Evolutionary conservation across 441 rosid genomes (phyloP).

Genomic region (Theobroma grandiflorum): DNA sequence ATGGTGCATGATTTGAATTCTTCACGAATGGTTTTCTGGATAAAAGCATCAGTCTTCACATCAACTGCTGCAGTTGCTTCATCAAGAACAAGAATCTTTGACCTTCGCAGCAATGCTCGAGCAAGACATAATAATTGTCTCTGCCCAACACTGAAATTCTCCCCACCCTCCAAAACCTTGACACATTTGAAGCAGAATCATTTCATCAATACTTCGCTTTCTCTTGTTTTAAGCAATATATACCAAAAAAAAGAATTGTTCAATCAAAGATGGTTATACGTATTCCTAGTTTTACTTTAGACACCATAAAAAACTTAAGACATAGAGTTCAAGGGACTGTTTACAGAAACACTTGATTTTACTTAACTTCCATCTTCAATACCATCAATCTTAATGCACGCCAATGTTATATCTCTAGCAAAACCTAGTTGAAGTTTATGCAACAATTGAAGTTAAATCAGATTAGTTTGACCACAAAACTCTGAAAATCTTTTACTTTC

Average conservation of each 20-base stretch:
- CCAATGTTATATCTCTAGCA: background rate
- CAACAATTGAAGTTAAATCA: background rate
- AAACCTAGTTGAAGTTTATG: background rate
- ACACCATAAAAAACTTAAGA: background rate
- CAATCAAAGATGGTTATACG: background rate
- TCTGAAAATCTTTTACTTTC: too few relatives aligned
- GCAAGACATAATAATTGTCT: slow-evolving; percentile 96
- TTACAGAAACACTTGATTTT: background rate
- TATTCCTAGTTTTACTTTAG: background rate
- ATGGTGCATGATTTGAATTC: slow-evolving; percentile 88
- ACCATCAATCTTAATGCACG: background rate
- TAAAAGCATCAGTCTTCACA: slow-evolving; percentile 88
- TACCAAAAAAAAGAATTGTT: background rate
- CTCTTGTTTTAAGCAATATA: slow-evolving; percentile 1
- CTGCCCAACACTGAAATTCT: slow-evolving; percentile 97
- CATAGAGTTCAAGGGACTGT: background rate
- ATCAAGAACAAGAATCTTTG: slow-evolving; percentile 95
- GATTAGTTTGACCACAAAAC: too few relatives aligned
- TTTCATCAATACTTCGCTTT: slow-evolving; percentile 10
- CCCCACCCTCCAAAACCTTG: slow-evolving; percentile 93
- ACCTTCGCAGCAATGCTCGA: slow-evolving; percentile 84
- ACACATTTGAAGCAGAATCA: slow-evolving; percentile 17
- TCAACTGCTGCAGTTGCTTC: slow-evolving; percentile 99
- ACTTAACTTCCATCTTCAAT: background rate
- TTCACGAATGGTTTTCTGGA: slow-evolving; percentile 92